These are phyloP conservation scores for Penicillium sp. DNA, from an alignment of 2,329 filamentous ascomycete genomes.

Conservation along the genomic window DNA sequence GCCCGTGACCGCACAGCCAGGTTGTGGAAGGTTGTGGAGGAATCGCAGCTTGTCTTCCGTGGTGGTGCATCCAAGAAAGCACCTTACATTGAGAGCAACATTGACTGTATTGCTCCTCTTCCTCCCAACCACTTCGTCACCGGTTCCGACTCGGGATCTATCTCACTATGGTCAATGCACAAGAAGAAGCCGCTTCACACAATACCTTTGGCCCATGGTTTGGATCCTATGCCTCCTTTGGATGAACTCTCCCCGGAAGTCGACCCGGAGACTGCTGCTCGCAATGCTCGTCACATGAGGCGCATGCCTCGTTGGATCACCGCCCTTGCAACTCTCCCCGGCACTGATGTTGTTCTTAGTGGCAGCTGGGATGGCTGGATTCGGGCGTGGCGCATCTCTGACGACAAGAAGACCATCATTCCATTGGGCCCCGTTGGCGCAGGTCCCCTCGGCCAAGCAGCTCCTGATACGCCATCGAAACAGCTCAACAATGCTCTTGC, in stretches of 20 bases:
- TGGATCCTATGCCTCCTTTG: constrained; percentile 70
- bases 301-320: constrained; percentile 84
- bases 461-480: constrained; percentile 32
- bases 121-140: constrained; percentile 90
- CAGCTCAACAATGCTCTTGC: constrained; percentile 38
- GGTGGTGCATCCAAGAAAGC: constrained; percentile 63
- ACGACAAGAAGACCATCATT: constrained; percentile 79
- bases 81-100: constrained; percentile 72
- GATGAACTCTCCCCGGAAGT: constrained; percentile 75
- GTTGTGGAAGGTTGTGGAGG: constrained; percentile 94
- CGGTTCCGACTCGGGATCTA: constrained; percentile 84
- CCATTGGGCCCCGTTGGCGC: constrained; percentile 66
- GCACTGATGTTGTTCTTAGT: constrained; percentile 84
- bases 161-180: constrained; percentile 83
- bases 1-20: constrained; percentile 88
- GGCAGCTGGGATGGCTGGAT: constrained; percentile 94
- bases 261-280: constrained; percentile 54
- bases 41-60: constrained; percentile 92
- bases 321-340: constrained; percentile 80
- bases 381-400: constrained; percentile 78
- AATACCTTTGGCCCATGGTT: constrained; percentile 77
- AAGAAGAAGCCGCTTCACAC: constrained; percentile 94
- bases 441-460: constrained; percentile 15
- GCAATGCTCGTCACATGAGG: constrained; percentile 50
- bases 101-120: constrained; percentile 91